Conservation (phyloP, 129 eudicot genomes). For the Sambucus nigra region DNA sequence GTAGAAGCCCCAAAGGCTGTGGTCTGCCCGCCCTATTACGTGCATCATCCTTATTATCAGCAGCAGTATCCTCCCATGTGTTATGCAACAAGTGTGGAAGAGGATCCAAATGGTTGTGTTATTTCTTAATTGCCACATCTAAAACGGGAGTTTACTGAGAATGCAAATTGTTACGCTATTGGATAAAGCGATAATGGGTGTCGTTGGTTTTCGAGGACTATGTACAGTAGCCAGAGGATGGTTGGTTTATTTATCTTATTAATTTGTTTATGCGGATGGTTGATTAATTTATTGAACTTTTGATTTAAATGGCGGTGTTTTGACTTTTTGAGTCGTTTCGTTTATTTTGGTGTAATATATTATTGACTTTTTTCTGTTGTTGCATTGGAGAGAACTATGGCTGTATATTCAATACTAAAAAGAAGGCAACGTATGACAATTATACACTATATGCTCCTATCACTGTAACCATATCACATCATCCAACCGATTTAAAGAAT, state of each 20-base stretch:
- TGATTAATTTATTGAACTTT: not conserved
- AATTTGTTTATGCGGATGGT: not conserved
- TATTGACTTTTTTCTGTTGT: no score
- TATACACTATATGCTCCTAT: no score
- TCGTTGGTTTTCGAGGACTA: not conserved
- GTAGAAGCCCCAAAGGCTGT: constrained; percentile 7
- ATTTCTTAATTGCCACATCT: constrained; percentile 31
- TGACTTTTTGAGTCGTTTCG: no score
- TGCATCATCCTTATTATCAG: constrained; percentile 13
- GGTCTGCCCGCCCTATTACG: constrained; percentile 7
- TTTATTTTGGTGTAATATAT: no score
- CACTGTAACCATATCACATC: no score
- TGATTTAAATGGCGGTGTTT: no score
- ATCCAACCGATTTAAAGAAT: no score
- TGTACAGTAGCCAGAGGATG: no score
- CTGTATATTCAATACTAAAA: no score
- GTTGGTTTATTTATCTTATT: not conserved
- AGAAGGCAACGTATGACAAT: no score
- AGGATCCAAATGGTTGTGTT: constrained; percentile 68
- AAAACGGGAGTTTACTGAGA: not conserved
- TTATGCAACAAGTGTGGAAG: constrained; percentile 37
- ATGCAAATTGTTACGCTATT: constrained; percentile 10
- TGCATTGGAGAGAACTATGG: no score
- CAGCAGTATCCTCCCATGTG: constrained; percentile 17
- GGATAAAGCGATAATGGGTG: constrained; percentile 27